Evolutionary conservation across 1,284 basidiomycete genomes (phyloP).

Genomic region (Fomitiporia mediterranea): DNA sequence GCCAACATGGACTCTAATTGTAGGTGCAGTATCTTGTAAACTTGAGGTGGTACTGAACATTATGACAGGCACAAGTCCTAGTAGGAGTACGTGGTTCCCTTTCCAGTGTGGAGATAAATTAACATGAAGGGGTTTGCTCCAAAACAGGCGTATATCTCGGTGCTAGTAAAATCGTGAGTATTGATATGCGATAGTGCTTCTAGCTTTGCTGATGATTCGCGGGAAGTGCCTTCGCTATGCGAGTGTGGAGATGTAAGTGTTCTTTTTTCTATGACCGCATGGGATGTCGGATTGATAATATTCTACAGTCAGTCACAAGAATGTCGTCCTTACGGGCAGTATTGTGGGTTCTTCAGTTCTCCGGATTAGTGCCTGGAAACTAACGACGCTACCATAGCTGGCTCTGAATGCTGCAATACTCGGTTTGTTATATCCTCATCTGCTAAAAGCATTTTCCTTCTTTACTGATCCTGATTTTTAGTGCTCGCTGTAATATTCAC

Average conservation of each 20-base stretch:
- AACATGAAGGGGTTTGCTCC: too few species aligned
- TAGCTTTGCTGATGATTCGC: slow-evolving; percentile 3
- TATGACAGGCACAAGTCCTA: slow-evolving; percentile 54
- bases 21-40: too few species aligned
- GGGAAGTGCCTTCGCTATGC: slow-evolving; percentile 52
- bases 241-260: slow-evolving; percentile 65
- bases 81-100: slow-evolving; percentile 44
- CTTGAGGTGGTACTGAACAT: too few species aligned
- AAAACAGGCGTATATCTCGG: slow-evolving; percentile 52
- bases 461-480: background rate
- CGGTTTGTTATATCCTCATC: background rate
- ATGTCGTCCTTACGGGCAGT: slow-evolving; percentile 46
- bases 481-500: slow-evolving; percentile 36
- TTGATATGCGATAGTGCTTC: background rate
- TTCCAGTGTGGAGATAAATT: too few species aligned
- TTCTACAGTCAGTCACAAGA: slow-evolving; percentile 53
- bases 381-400: slow-evolving; percentile 31
- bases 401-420: slow-evolving; percentile 30
- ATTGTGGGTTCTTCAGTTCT: slow-evolving; percentile 41
- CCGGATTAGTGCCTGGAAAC: slow-evolving; percentile 6
- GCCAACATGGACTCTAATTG: slow-evolving; percentile 14
- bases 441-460: too few species aligned
- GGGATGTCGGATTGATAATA: slow-evolving; percentile 8
- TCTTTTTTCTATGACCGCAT: background rate
- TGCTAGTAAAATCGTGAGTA: slow-evolving; percentile 58